Evolutionary conservation across 1,284 basidiomycete species (phyloP).

Genomic region (Fomitopsis betulina): DNA sequence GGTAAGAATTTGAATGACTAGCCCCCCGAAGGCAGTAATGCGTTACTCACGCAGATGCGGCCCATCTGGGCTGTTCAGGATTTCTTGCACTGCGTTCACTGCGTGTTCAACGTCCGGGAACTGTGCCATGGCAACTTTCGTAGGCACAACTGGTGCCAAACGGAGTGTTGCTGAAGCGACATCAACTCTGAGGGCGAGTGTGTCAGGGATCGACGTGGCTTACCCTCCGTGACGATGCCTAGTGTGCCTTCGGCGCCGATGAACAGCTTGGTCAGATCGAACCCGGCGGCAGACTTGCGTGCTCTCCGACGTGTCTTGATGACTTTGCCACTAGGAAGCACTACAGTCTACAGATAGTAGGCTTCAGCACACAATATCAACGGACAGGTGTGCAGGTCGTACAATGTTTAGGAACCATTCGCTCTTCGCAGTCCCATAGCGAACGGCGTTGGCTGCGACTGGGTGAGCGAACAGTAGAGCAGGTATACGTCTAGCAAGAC

Average conservation of each 20-base stretch:
- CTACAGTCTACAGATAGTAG: slow-evolving; percentile 50
- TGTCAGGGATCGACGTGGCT: background rate
- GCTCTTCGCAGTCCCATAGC: slow-evolving; percentile 74
- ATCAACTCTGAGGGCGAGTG: background rate
- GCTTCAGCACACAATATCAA: background rate
- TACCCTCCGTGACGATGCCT: slow-evolving; percentile 76
- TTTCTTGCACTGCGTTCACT: slow-evolving; percentile 74
- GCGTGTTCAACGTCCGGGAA: slow-evolving; percentile 60
- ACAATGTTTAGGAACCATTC: slow-evolving; percentile 70
- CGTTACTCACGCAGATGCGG: slow-evolving; percentile 47
- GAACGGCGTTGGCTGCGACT: slow-evolving; percentile 66
- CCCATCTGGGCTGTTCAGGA: slow-evolving; percentile 64
- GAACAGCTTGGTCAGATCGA: slow-evolving; percentile 77
- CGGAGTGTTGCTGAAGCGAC: slow-evolving; percentile 61
- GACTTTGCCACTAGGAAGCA: slow-evolving; percentile 73
- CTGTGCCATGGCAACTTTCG: slow-evolving; percentile 68
- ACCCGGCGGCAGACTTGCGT: slow-evolving; percentile 73
- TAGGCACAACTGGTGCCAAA: slow-evolving; percentile 73
- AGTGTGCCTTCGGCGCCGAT: slow-evolving; percentile 81
- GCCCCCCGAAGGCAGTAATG: background rate
- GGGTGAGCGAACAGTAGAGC: background rate
- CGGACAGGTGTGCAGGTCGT: slow-evolving; percentile 14
- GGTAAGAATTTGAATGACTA: background rate
- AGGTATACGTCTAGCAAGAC: slow-evolving; percentile 16
- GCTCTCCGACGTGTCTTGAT: slow-evolving; percentile 76